These are phyloP conservation scores for Ciborinia camelliae DNA, from an alignment of 2,329 filamentous ascomycete genomes.

Conservation along the genomic window DNA sequence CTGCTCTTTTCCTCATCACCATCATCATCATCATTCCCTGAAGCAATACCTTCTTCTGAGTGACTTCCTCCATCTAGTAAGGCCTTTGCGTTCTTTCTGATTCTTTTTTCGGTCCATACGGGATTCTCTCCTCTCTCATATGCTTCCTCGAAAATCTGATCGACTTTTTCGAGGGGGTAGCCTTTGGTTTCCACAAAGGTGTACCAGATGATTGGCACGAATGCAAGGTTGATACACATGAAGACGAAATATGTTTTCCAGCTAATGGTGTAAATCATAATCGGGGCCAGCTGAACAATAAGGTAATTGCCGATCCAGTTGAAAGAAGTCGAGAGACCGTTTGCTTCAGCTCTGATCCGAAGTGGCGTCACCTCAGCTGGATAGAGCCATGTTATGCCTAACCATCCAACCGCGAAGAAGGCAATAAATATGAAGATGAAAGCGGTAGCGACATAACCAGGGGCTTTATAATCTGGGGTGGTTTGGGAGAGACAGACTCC, in stretches of 20 bases:
- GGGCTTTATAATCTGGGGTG: slow-evolving; percentile 42
- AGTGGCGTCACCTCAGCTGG: slow-evolving; percentile 55
- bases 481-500: slow-evolving; percentile 44
- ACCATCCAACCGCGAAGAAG: slow-evolving; percentile 52
- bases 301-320: slow-evolving; percentile 59
- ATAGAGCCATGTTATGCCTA: slow-evolving; percentile 51
- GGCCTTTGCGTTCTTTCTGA: slow-evolving; percentile 9
- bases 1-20: background rate
- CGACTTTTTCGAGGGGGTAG: slow-evolving; percentile 16
- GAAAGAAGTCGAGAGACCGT: slow-evolving; percentile 47
- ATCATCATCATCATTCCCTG: background rate
- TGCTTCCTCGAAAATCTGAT: slow-evolving; percentile 17
- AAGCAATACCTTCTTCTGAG: background rate
- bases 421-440: slow-evolving; percentile 51
- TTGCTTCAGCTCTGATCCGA: slow-evolving; percentile 53
- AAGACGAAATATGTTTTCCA: slow-evolving; percentile 39
- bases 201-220: slow-evolving; percentile 12
- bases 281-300: slow-evolving; percentile 50
- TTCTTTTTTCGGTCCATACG: slow-evolving; percentile 13
- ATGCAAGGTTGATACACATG: slow-evolving; percentile 19
- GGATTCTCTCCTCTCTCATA: slow-evolving; percentile 18
- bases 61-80: background rate
- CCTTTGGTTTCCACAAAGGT: slow-evolving; percentile 18
- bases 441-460: slow-evolving; percentile 35
- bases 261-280: slow-evolving; percentile 37